Percentiles rank a stretch among this genome's conserved stretches.
These are phyloP conservation scores for Erysimum cheiri DNA, from an alignment of 441 rosid species.

Conservation along the genomic window DNA sequence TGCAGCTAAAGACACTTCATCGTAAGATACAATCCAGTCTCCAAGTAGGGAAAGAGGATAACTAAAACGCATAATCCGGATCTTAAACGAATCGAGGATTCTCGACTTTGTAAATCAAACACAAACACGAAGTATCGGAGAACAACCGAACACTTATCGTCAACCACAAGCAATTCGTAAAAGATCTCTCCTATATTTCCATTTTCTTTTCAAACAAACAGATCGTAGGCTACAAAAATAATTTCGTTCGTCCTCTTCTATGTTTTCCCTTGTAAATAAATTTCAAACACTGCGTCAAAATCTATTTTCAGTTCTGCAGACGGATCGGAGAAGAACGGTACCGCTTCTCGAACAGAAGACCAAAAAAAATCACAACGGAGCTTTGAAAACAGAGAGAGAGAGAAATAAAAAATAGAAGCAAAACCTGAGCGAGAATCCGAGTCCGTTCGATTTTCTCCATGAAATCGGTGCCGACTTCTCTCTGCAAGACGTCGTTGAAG, in stretches of 20 bases:
- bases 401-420: neutral
- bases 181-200: neutral
- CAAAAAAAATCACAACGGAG: neutral
- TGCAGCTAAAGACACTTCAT: neutral
- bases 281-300: neutral
- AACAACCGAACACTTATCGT: slow-evolving; percentile 8
- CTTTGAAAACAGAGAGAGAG: neutral
- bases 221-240: slow-evolving; percentile 14
- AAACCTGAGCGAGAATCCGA: slow-evolving; percentile 89
- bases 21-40: neutral
- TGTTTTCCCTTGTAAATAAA: neutral
- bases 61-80: slow-evolving; percentile 3
- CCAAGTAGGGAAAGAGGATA: slow-evolving; percentile 13
- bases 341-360: neutral
- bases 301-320: neutral
- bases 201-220: slow-evolving; percentile 6
- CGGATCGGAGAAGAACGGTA: slow-evolving; percentile 20
- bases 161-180: slow-evolving; percentile 34
- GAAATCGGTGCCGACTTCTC: slow-evolving; percentile 73
- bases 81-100: slow-evolving; percentile 23
- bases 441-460: slow-evolving; percentile 83
- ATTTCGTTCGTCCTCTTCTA: neutral
- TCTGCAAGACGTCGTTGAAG: slow-evolving; percentile 84
- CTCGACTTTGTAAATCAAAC: slow-evolving; percentile 36
- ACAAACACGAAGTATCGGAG: slow-evolving; percentile 16